Percentiles rank a stretch among this genome's conserved stretches.
Evolutionary conservation across 345 rosid species (phyloP).

Genomic region (Alliaria petiolata): DNA sequence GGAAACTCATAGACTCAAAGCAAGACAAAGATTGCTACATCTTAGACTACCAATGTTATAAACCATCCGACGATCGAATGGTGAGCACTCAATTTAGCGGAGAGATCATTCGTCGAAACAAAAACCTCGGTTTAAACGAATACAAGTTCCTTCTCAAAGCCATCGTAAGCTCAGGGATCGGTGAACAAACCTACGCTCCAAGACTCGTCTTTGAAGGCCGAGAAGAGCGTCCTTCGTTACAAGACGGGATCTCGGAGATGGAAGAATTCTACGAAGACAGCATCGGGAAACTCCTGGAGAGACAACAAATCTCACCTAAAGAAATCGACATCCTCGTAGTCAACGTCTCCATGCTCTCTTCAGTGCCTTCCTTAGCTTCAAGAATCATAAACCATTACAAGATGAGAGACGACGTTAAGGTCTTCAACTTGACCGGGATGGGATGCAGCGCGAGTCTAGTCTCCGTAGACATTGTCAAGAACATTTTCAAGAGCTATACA

Average conservation of each 20-base stretch:
- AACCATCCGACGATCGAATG: slow-evolving; percentile 60
- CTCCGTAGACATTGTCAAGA: slow-evolving; percentile 62
- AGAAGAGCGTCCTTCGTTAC: slow-evolving; percentile 54
- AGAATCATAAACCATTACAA: slow-evolving; percentile 74
- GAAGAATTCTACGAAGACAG: slow-evolving; percentile 73
- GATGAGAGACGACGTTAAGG: slow-evolving; percentile 68
- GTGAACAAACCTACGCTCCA: slow-evolving; percentile 70
- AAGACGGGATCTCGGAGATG: slow-evolving; percentile 71
- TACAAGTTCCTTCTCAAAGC: slow-evolving; percentile 66
- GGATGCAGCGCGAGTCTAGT: slow-evolving; percentile 92
- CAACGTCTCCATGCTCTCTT: slow-evolving; percentile 71
- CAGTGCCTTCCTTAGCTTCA: slow-evolving; percentile 56
- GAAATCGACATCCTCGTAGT: slow-evolving; percentile 78
- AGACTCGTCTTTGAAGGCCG: slow-evolving; percentile 49
- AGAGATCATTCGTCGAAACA: slow-evolving; percentile 41
- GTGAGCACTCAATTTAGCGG: slow-evolving; percentile 45
- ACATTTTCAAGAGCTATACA: slow-evolving; percentile 49
- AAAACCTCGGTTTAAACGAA: slow-evolving; percentile 51
- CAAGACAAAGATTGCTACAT: slow-evolving; percentile 55
- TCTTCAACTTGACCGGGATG: slow-evolving; percentile 73
- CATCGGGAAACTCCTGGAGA: slow-evolving; percentile 52
- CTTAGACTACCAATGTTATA: slow-evolving; percentile 56
- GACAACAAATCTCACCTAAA: slow-evolving; percentile 57
- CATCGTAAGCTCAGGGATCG: slow-evolving; percentile 64
- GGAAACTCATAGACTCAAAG: slow-evolving; percentile 40